Conservation (phyloP, 805 yeast genomes). For the Hanseniaspora guilliermondii region DNA sequence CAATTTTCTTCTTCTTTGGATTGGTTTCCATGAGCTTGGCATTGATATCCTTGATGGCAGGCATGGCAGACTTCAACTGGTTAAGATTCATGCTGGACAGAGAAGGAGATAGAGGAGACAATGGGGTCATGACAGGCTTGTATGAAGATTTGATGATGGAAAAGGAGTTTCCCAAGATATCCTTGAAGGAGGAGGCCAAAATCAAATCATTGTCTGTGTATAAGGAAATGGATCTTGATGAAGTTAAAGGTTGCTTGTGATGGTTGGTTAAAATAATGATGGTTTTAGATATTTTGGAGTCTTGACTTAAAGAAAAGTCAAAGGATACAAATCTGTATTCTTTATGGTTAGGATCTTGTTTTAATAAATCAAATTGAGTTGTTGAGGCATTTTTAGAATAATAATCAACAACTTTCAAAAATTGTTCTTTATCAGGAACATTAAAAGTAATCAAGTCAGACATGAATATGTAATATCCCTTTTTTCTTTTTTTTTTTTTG, state of each 20-base stretch:
- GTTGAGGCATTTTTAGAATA: background rate
- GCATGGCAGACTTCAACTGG: background rate
- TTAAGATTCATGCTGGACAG: background rate
- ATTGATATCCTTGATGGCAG: background rate
- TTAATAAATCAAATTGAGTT: conserved; percentile 7
- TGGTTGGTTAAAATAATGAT: conserved; percentile 6
- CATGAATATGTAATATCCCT: conserved; percentile 3
- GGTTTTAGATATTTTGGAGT: background rate
- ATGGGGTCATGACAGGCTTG: background rate
- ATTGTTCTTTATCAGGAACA: conserved; percentile 5
- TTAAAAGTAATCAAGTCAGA: conserved; percentile 6
- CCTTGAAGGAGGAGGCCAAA: background rate
- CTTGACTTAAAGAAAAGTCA: background rate
- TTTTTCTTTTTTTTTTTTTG: background rate
- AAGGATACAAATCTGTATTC: conserved; percentile 13
- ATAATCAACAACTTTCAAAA: background rate
- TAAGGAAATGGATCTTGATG: background rate
- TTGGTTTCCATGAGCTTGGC: background rate
- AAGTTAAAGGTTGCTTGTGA: background rate
- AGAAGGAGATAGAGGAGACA: conserved; percentile 1
- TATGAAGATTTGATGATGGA: background rate
- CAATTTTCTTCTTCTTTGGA: conserved; percentile 47
- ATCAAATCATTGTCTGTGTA: background rate
- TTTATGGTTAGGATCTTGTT: conserved; percentile 7
- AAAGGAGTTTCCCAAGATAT: conserved; percentile 2